Evolutionary conservation across 2,329 filamentous ascomycete species (phyloP), one percentile per base, ranked within the genome.

Genomic region (Epicoccum sorghinum): DNA sequence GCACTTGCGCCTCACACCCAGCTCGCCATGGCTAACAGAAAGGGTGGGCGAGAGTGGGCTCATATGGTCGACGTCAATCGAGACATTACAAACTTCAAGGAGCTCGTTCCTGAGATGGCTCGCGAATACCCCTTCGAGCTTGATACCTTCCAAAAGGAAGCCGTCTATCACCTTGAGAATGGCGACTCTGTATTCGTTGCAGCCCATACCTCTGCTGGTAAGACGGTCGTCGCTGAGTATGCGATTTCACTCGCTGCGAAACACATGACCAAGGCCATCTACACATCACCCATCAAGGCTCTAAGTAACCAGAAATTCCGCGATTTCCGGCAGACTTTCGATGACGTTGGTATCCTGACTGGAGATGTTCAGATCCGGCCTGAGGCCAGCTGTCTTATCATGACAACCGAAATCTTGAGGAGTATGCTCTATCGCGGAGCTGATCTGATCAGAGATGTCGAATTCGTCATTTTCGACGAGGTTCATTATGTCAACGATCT

Each of bases 221-320:
- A 99, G 79, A 99, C 95, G 1, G 95, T 98, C 0, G 95, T 99
- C 12, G 95, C 95, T 25, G 95, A 99, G 73, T 99, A 99, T 75
- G 95, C 93, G 43, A 98, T 99, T 73, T 92, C 95, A 6, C 80
- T 99, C 54, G 95, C 95, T 27, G 89, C 91, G n/a, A 96, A 93
- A 71, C 95, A 99, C 73, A 98, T 98, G 93, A 99, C 95, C 7
- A 99, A 99, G 74, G 93, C 95, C 22, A 99, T 99, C 60, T 99
- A 99, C 74, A 99, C 95, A 0, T 98, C 95, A 0, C 95, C 95
- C 0, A 99, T 99, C 80, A 99, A 99, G 74, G 95, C 95, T 2
- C 80, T 99, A 52, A 98, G 95, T 77, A 99, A 99, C 71, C 95
- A 99, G 71, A 99, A 99, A 74, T 99, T 98, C 76, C 86, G 95